A percentile compares a stretch with the other conserved stretches of the same genome.
Evolutionary conservation across 2,329 filamentous ascomycete species (phyloP).

Genomic region (Exophiala spinifera): DNA sequence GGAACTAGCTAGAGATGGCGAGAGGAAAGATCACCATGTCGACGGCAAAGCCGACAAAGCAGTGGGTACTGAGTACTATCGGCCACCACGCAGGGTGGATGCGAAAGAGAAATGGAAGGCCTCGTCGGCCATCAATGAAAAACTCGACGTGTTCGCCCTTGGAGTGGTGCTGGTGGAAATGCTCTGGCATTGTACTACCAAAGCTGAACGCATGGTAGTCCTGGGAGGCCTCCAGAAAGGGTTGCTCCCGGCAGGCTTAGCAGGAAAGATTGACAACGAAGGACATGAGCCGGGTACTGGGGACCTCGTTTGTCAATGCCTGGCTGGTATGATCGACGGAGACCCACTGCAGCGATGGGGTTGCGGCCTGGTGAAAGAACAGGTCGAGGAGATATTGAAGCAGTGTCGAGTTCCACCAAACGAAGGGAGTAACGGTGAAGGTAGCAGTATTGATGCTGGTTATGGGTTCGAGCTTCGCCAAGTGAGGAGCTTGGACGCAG

Average conservation of each 20-base stretch:
- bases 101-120: constrained; percentile 1
- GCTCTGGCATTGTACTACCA: constrained; percentile 53
- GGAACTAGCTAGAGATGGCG: constrained; percentile 37
- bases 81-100: constrained; percentile 43
- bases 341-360: constrained; percentile 38
- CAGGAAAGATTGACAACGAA: constrained; percentile 37
- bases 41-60: constrained; percentile 36
- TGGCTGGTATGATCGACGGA: constrained; percentile 42
- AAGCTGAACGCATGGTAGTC: constrained; percentile 46
- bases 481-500: not conserved
- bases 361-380: constrained; percentile 37
- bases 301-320: constrained; percentile 37
- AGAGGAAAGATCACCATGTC: not conserved
- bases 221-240: constrained; percentile 38
- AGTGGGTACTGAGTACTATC: constrained; percentile 62
- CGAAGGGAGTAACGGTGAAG: not conserved
- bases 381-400: constrained; percentile 30
- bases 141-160: constrained; percentile 44
- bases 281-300: constrained; percentile 32
- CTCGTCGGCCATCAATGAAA: constrained; percentile 41
- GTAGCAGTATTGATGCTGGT: not conserved
- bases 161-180: constrained; percentile 55
- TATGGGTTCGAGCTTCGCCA: not conserved
- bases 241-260: constrained; percentile 39
- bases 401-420: not conserved